A percentile compares a stretch with the other conserved stretches of the same genome.
Conservation (phyloP, 2,329 filamentous ascomycete species). For the Epicoccum nigrum region DNA sequence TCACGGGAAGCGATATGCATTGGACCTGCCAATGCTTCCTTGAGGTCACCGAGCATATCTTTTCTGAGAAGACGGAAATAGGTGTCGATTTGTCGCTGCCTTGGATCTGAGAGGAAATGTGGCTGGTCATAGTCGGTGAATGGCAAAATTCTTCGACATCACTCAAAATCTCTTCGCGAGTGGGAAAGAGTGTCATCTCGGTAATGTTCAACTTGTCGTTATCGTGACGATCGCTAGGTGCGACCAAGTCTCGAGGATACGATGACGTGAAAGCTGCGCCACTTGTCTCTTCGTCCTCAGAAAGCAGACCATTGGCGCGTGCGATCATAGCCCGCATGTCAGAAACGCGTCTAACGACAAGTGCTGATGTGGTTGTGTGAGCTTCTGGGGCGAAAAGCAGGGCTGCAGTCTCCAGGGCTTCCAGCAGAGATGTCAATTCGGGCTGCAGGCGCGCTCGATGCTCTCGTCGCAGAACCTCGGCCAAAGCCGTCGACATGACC, state of each 20-base stretch:
- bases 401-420: no score
- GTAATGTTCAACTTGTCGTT: conserved; percentile 44
- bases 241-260: conserved; percentile 33
- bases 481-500: no score
- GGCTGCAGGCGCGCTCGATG: no score
- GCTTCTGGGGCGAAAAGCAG: no score
- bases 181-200: conserved; percentile 40
- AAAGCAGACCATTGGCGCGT: background rate
- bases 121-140: conserved; percentile 35
- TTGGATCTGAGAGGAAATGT: conserved; percentile 30
- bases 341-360: no score
- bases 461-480: no score
- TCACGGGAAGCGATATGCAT: conserved; percentile 21
- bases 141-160: conserved; percentile 47
- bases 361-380: no score
- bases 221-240: conserved; percentile 35
- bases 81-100: conserved; percentile 42
- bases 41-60: conserved; percentile 42
- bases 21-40: conserved; percentile 19
- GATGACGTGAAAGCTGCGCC: conserved; percentile 8
- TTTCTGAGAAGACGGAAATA: conserved; percentile 43
- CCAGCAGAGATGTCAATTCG: no score
- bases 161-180: conserved; percentile 43
- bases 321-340: no score
- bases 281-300: background rate